A percentile compares a stretch with the other conserved stretches of the same genome.
These are phyloP conservation scores for Heliamphora exappendiculata DNA, from an alignment of 148 eudicot genomes.

Conservation along the genomic window DNA sequence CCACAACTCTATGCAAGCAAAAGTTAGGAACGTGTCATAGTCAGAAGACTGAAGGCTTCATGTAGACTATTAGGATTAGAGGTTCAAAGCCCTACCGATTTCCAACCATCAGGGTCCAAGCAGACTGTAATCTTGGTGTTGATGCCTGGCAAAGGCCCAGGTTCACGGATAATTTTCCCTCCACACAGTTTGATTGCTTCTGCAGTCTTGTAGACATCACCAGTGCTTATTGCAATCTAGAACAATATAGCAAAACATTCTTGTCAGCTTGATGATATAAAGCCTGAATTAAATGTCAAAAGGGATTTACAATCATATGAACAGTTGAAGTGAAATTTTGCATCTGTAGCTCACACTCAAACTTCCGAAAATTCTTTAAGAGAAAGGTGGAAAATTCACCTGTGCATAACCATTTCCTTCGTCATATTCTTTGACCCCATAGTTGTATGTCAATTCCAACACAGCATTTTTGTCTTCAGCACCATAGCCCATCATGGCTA, in stretches of 20 bases:
- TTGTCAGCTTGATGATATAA: not conserved
- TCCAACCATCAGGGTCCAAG: slow-evolving; percentile 91
- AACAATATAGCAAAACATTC: not conserved
- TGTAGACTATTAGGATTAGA: not conserved
- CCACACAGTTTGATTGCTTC: slow-evolving; percentile 52
- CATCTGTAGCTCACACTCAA: slow-evolving; percentile 4
- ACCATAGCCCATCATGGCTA: slow-evolving; percentile 92
- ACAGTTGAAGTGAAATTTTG: not conserved
- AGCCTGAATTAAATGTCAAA: not conserved
- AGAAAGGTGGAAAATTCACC: slow-evolving; percentile 32
- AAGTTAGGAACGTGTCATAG: not conserved
- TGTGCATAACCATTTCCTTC: slow-evolving; percentile 91
- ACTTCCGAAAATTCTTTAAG: not conserved
- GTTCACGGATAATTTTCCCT: slow-evolving; percentile 57
- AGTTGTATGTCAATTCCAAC: slow-evolving; percentile 83
- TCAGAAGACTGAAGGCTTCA: not conserved
- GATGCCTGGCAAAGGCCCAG: slow-evolving; percentile 76
- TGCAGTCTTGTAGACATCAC: slow-evolving; percentile 76
- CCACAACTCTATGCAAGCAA: not conserved
- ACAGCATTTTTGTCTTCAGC: slow-evolving; percentile 83
- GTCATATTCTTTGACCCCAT: slow-evolving; percentile 75
- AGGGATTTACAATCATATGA: not conserved
- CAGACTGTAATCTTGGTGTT: slow-evolving; percentile 79
- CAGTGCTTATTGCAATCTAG: slow-evolving; percentile 79
- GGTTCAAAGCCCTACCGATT: slow-evolving; percentile 36